Evolutionary conservation across 768 basidiomycete species (phyloP).

Genomic region (Hypholoma sublateritium): DNA sequence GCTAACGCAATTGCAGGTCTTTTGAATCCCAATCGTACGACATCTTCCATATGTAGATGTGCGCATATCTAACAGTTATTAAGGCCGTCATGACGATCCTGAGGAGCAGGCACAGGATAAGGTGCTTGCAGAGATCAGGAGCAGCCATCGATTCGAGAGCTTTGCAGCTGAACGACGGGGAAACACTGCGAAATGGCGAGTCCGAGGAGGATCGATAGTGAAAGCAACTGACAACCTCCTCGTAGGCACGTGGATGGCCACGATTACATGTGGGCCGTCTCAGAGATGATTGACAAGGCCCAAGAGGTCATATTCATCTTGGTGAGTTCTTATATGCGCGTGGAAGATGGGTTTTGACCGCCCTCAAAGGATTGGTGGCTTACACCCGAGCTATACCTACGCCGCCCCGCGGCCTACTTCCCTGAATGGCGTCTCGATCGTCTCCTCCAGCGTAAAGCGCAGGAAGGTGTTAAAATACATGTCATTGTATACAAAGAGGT

Average conservation of each 20-base stretch:
- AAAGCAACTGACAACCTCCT: not conserved
- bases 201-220: not conserved
- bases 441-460: conserved; percentile 82
- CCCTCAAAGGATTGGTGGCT: conserved; percentile 82
- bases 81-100: conserved; percentile 73
- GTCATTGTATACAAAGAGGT: conserved; percentile 95
- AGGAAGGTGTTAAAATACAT: conserved; percentile 89
- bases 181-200: conserved; percentile 82
- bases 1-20: conserved; percentile 28
- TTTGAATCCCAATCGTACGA: conserved; percentile 45
- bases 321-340: conserved; percentile 34
- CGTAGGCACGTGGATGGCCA: conserved; percentile 86
- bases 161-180: conserved; percentile 74
- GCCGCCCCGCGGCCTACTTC: conserved; percentile 84
- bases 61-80: not conserved
- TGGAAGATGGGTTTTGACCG: not conserved
- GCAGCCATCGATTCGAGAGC: conserved; percentile 78
- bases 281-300: conserved; percentile 83
- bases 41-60: not conserved
- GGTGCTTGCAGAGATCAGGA: conserved; percentile 72
- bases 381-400: conserved; percentile 90
- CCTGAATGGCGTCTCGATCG: conserved; percentile 90
- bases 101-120: conserved; percentile 72
- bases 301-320: conserved; percentile 86
- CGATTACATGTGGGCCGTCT: conserved; percentile 95